phyloP scores from a whole-genome alignment of 768 basidiomycete genomes.

The Termitomyces bulborhizus region DNA sequence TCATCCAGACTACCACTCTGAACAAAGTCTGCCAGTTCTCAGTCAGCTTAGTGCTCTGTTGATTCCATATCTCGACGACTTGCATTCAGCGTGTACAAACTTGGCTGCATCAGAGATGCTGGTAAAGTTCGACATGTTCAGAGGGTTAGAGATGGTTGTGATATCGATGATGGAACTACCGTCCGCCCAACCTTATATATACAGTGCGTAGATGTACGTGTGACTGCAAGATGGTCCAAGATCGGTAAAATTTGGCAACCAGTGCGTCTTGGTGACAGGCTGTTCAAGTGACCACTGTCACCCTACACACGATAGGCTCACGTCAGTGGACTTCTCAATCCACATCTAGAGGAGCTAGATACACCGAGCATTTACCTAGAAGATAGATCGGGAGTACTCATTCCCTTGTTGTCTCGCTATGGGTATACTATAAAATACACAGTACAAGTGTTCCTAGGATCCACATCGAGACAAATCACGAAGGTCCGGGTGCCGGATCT shows the following conservation, averaged over 20 bases:
- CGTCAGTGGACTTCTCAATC: background rate
- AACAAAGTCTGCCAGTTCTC: constrained; percentile 18
- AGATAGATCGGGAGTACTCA: background rate
- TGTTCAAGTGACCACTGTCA: background rate
- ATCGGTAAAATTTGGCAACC: background rate
- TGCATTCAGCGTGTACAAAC: constrained; percentile 13
- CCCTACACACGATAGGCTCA: background rate
- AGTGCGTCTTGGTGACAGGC: background rate
- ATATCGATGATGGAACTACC: background rate
- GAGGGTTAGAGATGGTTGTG: background rate
- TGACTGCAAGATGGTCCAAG: constrained; percentile 2
- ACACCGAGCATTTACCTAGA: background rate
- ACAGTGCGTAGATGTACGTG: background rate
- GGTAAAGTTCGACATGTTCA: constrained; percentile 8
- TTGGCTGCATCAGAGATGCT: constrained; percentile 3
- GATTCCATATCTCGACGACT: background rate
- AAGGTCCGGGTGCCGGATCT: constrained; percentile 65
- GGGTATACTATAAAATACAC: background rate
- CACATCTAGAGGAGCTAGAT: background rate
- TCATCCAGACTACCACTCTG: constrained; percentile 17
- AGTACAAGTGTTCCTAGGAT: background rate
- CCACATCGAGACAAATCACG: constrained; percentile 20
- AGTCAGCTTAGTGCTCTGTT: background rate
- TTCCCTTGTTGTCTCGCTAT: background rate
- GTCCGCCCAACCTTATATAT: constrained; percentile 1